phyloP scores from a whole-genome alignment of 805 yeast species.

The Suhomyces xylopsoci region DNA sequence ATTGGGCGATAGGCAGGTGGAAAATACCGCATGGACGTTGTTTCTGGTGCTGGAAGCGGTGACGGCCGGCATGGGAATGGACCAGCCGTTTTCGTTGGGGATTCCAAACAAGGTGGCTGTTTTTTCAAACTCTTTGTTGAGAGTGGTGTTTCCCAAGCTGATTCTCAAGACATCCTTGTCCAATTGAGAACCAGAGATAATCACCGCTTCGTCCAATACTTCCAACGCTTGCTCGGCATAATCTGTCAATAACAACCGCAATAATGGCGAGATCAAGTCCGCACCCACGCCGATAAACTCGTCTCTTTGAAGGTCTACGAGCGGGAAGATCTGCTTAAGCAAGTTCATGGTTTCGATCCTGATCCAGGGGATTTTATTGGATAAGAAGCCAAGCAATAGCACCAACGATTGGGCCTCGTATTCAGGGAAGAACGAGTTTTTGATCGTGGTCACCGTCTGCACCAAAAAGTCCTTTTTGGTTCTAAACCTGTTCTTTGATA shows the following conservation, averaged over 20 bases:
- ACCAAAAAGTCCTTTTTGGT: conserved; percentile 86
- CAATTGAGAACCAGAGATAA: conserved; percentile 84
- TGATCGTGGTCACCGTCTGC: conserved; percentile 73
- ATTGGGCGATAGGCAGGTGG: conserved; percentile 62
- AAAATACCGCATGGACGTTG: conserved; percentile 92
- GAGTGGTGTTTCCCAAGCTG: conserved; percentile 79
- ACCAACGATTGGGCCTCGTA: conserved; percentile 73
- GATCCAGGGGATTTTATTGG: conserved; percentile 77
- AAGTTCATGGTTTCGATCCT: conserved; percentile 75
- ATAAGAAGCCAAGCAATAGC: conserved; percentile 71
- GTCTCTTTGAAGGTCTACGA: conserved; percentile 69
- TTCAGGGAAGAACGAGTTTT: conserved; percentile 65
- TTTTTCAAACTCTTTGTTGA: conserved; percentile 77
- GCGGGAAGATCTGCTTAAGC: conserved; percentile 70
- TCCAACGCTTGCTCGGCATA: conserved; percentile 86
- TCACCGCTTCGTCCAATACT: conserved; percentile 80
- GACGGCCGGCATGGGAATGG: conserved; percentile 91
- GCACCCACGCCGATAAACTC: conserved; percentile 92
- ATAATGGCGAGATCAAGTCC: conserved; percentile 85
- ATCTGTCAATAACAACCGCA: conserved; percentile 76
- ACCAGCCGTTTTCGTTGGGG: conserved; percentile 96
- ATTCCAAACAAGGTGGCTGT: conserved; percentile 91
- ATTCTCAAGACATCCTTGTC: conserved; percentile 90
- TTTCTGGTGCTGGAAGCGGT: conserved; percentile 86
- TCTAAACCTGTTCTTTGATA: conserved; percentile 76